Percentiles rank a stretch among this genome's conserved stretches.
These are phyloP conservation scores for Malania oleifera DNA, from an alignment of 164 flowering plant species.

Conservation along the genomic window DNA sequence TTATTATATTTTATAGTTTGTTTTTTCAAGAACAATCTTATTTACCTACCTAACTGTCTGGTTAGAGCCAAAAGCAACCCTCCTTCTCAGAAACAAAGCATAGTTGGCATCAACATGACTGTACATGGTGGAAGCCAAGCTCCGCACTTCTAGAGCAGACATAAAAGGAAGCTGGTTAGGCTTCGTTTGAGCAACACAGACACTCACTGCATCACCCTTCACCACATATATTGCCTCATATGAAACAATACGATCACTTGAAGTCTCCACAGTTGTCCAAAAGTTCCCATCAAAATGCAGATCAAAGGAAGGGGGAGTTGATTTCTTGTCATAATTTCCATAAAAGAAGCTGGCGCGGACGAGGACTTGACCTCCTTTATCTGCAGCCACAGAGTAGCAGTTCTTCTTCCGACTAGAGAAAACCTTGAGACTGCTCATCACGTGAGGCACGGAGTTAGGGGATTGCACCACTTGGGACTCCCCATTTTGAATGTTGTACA, in stretches of 20 bases:
- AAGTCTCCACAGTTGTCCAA: conserved; percentile 22
- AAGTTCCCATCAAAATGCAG: conserved; percentile 30
- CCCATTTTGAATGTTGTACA: conserved; percentile 18
- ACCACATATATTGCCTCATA: conserved; percentile 23
- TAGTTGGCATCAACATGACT: background rate
- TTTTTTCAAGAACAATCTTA: too few relatives aligned
- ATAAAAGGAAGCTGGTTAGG: conserved; percentile 38
- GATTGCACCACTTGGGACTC: conserved; percentile 11
- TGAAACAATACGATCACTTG: background rate
- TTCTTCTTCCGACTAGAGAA: conserved; percentile 32
- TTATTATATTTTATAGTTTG: too few relatives aligned
- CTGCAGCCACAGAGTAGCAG: conserved; percentile 23
- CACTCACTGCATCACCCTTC: conserved; percentile 16
- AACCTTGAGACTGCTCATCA: conserved; percentile 26
- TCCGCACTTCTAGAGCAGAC: conserved; percentile 33
- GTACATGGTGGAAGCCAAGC: conserved; percentile 26
- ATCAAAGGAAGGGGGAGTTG: conserved; percentile 33
- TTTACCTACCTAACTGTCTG: conserved; percentile 21
- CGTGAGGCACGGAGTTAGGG: conserved; percentile 3
- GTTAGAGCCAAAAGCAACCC: conserved; percentile 22
- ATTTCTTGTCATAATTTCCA: conserved; percentile 34
- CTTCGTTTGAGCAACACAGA: conserved; percentile 34
- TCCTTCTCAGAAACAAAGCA: conserved; percentile 20
- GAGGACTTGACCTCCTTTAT: conserved; percentile 12
- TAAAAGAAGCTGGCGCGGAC: conserved; percentile 34